Conservation (phyloP, 2,329 filamentous ascomycete genomes). For the Helotiales sp. region DNA sequence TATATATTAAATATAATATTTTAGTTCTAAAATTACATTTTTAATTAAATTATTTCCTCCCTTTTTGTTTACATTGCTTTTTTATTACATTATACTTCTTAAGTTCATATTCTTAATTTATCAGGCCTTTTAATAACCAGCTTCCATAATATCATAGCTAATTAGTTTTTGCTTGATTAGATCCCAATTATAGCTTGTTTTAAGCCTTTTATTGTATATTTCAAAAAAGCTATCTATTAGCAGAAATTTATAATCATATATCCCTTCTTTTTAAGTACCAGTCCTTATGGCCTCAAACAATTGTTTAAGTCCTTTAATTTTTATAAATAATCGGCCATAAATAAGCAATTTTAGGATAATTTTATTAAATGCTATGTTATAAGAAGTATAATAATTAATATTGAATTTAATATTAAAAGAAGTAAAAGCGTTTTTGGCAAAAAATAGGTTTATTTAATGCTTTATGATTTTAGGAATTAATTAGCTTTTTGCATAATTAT, state of each 20-base stretch:
- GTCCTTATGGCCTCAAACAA: conserved; percentile 59
- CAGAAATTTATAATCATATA: conserved; percentile 81
- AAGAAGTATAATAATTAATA: conserved; percentile 65
- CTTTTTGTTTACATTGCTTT: conserved; percentile 69
- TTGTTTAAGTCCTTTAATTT: conserved; percentile 67
- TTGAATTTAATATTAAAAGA: conserved; percentile 72
- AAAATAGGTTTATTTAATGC: conserved; percentile 74
- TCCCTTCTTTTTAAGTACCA: conserved; percentile 46
- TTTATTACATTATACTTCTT: conserved; percentile 85
- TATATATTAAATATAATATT: background rate
- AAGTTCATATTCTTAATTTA: conserved; percentile 50
- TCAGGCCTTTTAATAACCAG: conserved; percentile 5
- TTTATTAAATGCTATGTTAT: conserved; percentile 66
- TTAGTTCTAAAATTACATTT: conserved; percentile 40
- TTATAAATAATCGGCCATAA: conserved; percentile 73
- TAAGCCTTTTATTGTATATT: conserved; percentile 58
- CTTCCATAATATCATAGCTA: conserved; percentile 60
- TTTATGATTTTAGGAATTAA: background rate
- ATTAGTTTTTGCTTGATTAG: conserved; percentile 63
- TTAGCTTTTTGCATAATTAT: conserved; percentile 57
- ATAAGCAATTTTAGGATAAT: conserved; percentile 79
- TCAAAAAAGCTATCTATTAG: conserved; percentile 64
- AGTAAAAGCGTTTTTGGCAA: conserved; percentile 61
- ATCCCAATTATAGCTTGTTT: conserved; percentile 75
- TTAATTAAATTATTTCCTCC: conserved; percentile 64